A percentile compares a stretch with the other conserved stretches of the same genome.
Evolutionary conservation across 805 yeast genomes (phyloP).

Genomic region (Saturnispora quitensis): DNA sequence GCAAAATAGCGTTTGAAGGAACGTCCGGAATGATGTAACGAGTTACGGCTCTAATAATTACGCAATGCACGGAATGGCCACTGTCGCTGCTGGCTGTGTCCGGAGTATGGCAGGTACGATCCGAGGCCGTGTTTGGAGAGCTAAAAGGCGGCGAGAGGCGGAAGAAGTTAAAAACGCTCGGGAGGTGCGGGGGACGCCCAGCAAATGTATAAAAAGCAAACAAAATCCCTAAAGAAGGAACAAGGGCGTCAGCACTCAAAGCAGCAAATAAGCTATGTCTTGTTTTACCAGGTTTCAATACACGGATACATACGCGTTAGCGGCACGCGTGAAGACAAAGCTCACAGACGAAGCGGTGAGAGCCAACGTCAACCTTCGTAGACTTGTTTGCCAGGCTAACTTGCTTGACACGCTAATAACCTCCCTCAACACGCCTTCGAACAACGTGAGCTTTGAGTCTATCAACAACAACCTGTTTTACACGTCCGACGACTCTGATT

Average conservation of each 20-base stretch:
- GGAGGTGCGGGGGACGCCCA: background rate
- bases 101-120: background rate
- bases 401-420: conserved; percentile 59
- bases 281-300: conserved; percentile 1
- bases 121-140: background rate
- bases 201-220: background rate
- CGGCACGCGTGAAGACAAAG: conserved; percentile 55
- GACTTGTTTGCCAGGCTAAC: conserved; percentile 62
- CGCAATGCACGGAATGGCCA: background rate
- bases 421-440: conserved; percentile 24
- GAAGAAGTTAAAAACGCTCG: background rate
- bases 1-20: background rate
- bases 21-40: background rate
- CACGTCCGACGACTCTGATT: conserved; percentile 4
- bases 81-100: background rate
- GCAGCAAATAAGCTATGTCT: conserved; percentile 5
- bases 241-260: background rate
- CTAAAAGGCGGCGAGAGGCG: background rate
- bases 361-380: conserved; percentile 47
- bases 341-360: conserved; percentile 53
- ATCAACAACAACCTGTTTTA: background rate
- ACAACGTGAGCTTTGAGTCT: conserved; percentile 6
- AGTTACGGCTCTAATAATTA: background rate
- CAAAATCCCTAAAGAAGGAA: background rate
- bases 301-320: conserved; percentile 50